These are phyloP conservation scores for Xenoacremonium recifei DNA, from an alignment of 2,329 filamentous ascomycete species.

Conservation along the genomic window DNA sequence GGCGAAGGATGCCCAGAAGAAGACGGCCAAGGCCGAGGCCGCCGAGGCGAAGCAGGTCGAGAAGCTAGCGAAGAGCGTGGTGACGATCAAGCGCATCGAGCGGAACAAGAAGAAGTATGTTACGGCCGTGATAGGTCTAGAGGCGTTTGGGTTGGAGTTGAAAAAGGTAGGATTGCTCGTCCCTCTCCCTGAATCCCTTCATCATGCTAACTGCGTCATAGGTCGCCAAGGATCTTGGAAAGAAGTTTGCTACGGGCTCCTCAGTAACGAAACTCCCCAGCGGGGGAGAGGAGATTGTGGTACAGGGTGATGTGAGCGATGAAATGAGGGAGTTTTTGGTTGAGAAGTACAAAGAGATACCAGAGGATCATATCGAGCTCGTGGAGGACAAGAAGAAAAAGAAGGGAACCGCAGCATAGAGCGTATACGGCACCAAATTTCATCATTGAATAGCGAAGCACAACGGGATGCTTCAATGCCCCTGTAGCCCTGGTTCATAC, in stretches of 20 bases:
- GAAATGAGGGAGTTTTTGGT: conserved; percentile 89
- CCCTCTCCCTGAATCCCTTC: neutral
- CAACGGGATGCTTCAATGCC: conserved; percentile 15
- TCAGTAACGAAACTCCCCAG: conserved; percentile 86
- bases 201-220: conserved; percentile 20
- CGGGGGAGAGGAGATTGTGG: conserved; percentile 92
- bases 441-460: conserved; percentile 18
- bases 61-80: conserved; percentile 75
- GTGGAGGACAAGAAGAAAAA: conserved; percentile 96
- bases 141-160: conserved; percentile 85
- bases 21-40: conserved; percentile 89
- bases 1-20: conserved; percentile 94
- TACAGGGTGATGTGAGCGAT: conserved; percentile 94
- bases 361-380: conserved; percentile 91
- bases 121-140: conserved; percentile 85
- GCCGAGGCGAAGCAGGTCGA: conserved; percentile 81
- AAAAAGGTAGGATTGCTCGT: conserved; percentile 64
- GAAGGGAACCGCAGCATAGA: conserved; percentile 28
- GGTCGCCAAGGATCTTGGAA: conserved; percentile 92
- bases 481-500: conserved; percentile 13
- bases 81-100: conserved; percentile 95
- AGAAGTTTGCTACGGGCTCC: conserved; percentile 95
- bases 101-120: conserved; percentile 98
- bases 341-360: conserved; percentile 86
- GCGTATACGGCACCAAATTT: conserved; percentile 14